phyloP scores from a whole-genome alignment of 2,329 filamentous ascomycete species.

The Trichoderma sp. region DNA sequence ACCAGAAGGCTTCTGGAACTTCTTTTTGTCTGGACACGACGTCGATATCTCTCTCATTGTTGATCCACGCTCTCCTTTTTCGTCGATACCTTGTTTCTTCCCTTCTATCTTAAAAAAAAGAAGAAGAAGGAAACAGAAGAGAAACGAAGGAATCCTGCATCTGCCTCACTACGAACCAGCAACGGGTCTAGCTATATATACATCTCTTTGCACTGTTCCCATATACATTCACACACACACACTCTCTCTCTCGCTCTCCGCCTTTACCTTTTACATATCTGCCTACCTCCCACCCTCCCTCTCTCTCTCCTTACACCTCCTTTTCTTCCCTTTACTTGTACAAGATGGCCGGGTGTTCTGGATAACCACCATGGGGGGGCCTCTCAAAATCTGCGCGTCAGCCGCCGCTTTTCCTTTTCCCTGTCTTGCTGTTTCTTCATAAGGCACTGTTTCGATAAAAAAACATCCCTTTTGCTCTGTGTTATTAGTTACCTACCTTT shows the following conservation, averaged over 20 bases:
- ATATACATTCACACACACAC: too few species aligned
- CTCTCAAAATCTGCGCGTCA: conserved; percentile 9
- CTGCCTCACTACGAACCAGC: background rate
- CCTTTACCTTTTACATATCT: background rate
- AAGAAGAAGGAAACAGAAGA: too few species aligned
- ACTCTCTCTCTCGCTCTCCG: background rate
- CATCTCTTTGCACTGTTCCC: background rate
- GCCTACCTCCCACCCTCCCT: too few species aligned
- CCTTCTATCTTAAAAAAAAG: background rate
- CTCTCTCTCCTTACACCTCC: background rate
- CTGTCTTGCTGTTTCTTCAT: too few species aligned
- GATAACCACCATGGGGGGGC: conserved; percentile 35
- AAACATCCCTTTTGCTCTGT: too few species aligned
- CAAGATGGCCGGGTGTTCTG: conserved; percentile 42
- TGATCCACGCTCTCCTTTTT: background rate
- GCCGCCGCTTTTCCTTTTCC: conserved; percentile 23
- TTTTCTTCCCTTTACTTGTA: conserved; percentile 15
- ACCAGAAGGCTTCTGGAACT: background rate
- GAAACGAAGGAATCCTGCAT: background rate
- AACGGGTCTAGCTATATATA: conserved; percentile 1
- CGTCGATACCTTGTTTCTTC: background rate
- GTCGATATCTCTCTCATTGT: conserved; percentile 8
- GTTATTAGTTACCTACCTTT: too few species aligned
- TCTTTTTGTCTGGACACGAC: background rate
- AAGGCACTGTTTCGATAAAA: too few species aligned